These are phyloP conservation scores for Mallotus repandus DNA, from an alignment of 441 rosid species.

Conservation along the genomic window DNA sequence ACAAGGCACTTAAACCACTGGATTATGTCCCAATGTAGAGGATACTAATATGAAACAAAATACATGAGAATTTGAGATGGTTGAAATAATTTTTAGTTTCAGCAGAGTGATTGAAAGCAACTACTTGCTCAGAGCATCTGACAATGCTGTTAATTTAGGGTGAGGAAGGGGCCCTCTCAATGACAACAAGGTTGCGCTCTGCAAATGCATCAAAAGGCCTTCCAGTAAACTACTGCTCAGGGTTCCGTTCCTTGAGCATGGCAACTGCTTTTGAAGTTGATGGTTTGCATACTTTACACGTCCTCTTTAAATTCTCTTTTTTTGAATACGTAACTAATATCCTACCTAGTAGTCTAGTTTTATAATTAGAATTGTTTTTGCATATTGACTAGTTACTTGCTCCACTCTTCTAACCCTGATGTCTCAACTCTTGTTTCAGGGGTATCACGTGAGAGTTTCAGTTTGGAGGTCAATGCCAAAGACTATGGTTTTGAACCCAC, in stretches of 20 bases:
- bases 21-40: too few relatives aligned
- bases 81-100: not conserved
- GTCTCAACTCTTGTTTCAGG: slow-evolving; percentile 40
- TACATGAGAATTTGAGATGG: not conserved
- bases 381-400: not conserved
- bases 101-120: slow-evolving; percentile 17
- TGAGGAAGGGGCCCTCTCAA: slow-evolving; percentile 96
- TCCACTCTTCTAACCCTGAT: slow-evolving; percentile 15
- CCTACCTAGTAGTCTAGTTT: not conserved
- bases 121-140: slow-evolving; percentile 9
- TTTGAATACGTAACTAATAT: not conserved
- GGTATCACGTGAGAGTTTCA: slow-evolving; percentile 76
- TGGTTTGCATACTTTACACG: slow-evolving; percentile 43
- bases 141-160: slow-evolving; percentile 53
- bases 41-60: not conserved
- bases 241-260: slow-evolving; percentile 64
- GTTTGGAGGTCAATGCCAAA: slow-evolving; percentile 75
- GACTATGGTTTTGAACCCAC: slow-evolving; percentile 86
- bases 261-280: slow-evolving; percentile 68
- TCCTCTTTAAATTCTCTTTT: slow-evolving; percentile 8
- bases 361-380: not conserved
- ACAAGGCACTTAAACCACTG: not conserved
- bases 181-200: slow-evolving; percentile 81
- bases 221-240: slow-evolving; percentile 93
- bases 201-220: slow-evolving; percentile 72